Conservation (phyloP, 2,329 filamentous ascomycete species). For the Alternaria viburni region DNA sequence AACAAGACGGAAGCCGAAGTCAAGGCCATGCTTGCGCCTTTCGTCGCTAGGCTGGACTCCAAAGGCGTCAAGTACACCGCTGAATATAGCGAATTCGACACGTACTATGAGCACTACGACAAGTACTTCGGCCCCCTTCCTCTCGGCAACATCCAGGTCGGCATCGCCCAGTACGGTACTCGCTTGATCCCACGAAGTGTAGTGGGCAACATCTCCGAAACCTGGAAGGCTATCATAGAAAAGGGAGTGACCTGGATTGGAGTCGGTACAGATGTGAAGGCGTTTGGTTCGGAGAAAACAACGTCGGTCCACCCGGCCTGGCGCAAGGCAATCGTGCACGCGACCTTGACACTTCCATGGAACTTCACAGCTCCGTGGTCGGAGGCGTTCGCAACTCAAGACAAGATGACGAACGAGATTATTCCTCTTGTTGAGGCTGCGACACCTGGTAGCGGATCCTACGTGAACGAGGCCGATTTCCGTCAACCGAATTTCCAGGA, state of each 20-base stretch:
- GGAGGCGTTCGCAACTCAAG: slow-evolving; percentile 19
- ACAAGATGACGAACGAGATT: slow-evolving; percentile 26
- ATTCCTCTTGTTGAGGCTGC: slow-evolving; percentile 24
- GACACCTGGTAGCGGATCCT: slow-evolving; percentile 27
- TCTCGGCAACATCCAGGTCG: slow-evolving; percentile 25
- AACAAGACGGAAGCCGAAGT: slow-evolving; percentile 22
- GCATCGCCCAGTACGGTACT: slow-evolving; percentile 25
- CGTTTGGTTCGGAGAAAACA: slow-evolving; percentile 17
- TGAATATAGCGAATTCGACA: slow-evolving; percentile 17
- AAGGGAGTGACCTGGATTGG: slow-evolving; percentile 28
- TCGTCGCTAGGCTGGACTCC: slow-evolving; percentile 16
- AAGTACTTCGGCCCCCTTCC: slow-evolving; percentile 31
- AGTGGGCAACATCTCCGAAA: slow-evolving; percentile 14
- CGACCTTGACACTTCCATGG: slow-evolving; percentile 25
- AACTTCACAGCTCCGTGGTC: slow-evolving; percentile 26
- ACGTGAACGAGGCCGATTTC: slow-evolving; percentile 37
- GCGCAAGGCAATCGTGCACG: slow-evolving; percentile 26
- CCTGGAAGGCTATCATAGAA: slow-evolving; percentile 22
- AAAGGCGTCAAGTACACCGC: slow-evolving; percentile 21
- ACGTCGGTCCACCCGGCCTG: slow-evolving; percentile 33
- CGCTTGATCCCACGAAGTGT: slow-evolving; percentile 25
- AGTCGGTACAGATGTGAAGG: slow-evolving; percentile 20
- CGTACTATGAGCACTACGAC: slow-evolving; percentile 31
- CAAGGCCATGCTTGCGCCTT: slow-evolving; percentile 24
- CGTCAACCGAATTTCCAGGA: slow-evolving; percentile 27